A percentile compares a stretch with the other conserved stretches of the same genome.
Conservation (phyloP, 805 yeast genomes). For the Kodamaea fukazawae region DNA sequence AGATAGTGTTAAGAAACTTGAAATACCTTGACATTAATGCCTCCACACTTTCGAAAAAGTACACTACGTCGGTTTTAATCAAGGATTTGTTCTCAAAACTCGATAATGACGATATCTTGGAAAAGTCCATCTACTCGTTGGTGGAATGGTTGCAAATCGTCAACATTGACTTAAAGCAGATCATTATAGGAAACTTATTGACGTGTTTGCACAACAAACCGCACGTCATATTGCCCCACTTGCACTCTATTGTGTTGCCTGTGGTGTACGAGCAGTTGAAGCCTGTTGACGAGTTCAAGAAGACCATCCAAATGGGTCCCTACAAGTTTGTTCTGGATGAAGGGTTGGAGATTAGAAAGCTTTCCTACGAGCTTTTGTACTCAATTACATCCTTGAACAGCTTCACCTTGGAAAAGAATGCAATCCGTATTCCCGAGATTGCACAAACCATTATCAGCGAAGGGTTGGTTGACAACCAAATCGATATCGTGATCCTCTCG, state of each 20-base stretch:
- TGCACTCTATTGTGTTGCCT: conserved; percentile 46
- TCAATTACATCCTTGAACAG: conserved; percentile 37
- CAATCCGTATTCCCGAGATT: conserved; percentile 30
- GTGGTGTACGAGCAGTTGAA: conserved; percentile 52
- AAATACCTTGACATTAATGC: conserved; percentile 2
- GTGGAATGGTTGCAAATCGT: conserved; percentile 24
- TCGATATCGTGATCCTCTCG: conserved; percentile 54
- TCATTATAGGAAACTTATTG: conserved; percentile 57
- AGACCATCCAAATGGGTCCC: conserved; percentile 78
- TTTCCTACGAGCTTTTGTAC: conserved; percentile 67
- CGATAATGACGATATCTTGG: conserved; percentile 12
- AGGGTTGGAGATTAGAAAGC: conserved; percentile 69
- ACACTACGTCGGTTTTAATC: conserved; percentile 32
- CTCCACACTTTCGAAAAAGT: conserved; percentile 17
- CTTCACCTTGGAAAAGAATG: conserved; percentile 15
- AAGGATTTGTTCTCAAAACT: conserved; percentile 27
- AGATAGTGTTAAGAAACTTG: conserved; percentile 18
- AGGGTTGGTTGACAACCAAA: conserved; percentile 62
- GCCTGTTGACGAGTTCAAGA: conserved; percentile 55
- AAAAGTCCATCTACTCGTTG: conserved; percentile 15
- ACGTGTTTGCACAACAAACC: conserved; percentile 60
- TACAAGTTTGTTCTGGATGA: conserved; percentile 80
- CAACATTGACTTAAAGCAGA: conserved; percentile 55
- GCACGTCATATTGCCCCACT: conserved; percentile 41
- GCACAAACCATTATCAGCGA: conserved; percentile 41